These are phyloP conservation scores for Lavandula angustifolia DNA, from an alignment of 257 asterid genomes.

Conservation along the genomic window DNA sequence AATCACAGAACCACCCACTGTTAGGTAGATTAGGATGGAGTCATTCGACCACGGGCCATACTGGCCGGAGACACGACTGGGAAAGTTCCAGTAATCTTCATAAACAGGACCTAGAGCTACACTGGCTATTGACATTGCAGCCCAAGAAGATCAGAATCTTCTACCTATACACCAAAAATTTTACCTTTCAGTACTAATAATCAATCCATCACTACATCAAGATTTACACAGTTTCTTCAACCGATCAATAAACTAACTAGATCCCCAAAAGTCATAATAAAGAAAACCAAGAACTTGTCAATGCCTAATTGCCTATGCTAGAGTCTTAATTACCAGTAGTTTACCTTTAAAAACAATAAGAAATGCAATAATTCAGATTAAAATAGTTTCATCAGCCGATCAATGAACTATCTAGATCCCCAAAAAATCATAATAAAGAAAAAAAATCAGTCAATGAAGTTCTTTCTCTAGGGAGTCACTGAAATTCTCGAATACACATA, in stretches of 20 bases:
- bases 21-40: slow-evolving; percentile 64
- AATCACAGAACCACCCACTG: slow-evolving; percentile 60
- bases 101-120: slow-evolving; percentile 71
- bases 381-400: slow-evolving; percentile 16
- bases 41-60: slow-evolving; percentile 44
- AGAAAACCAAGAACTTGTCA: neutral
- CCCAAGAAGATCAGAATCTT: slow-evolving; percentile 34
- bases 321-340: too few relatives aligned
- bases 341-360: slow-evolving; percentile 15
- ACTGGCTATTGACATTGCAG: slow-evolving; percentile 69
- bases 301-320: too few relatives aligned
- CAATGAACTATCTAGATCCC: slow-evolving; percentile 18
- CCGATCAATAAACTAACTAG: neutral
- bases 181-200: slow-evolving; percentile 21
- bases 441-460: neutral
- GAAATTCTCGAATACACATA: slow-evolving; percentile 2
- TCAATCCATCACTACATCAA: slow-evolving; percentile 24
- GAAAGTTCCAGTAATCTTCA: slow-evolving; percentile 60
- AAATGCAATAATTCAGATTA: slow-evolving; percentile 23
- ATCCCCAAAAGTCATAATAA: neutral
- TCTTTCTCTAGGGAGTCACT: neutral
- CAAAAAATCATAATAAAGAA: neutral
- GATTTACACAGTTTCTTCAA: slow-evolving; percentile 21
- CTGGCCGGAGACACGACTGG: slow-evolving; percentile 43
- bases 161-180: slow-evolving; percentile 36